These are phyloP conservation scores for Panaeolus cyanescens DNA, from an alignment of 768 basidiomycete genomes.

Conservation along the genomic window DNA sequence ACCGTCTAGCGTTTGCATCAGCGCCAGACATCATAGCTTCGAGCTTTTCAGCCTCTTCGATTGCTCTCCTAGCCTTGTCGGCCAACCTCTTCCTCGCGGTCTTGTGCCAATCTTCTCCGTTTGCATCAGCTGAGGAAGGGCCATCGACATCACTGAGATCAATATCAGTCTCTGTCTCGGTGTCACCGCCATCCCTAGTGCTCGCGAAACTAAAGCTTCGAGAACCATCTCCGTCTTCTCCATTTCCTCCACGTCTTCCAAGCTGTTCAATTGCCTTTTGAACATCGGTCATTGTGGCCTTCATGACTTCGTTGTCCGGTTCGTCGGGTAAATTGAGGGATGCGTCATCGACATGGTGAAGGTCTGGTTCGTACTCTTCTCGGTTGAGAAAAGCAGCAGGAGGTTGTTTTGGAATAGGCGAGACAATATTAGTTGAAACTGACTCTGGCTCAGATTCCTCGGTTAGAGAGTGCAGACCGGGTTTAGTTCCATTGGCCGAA, in stretches of 20 bases:
- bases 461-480: conserved; percentile 42
- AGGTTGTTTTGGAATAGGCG: conserved; percentile 40
- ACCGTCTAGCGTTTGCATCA: conserved; percentile 13
- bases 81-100: conserved; percentile 67
- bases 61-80: conserved; percentile 63
- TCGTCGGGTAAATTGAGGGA: conserved; percentile 17
- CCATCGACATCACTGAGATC: conserved; percentile 50
- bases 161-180: conserved; percentile 54
- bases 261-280: conserved; percentile 90
- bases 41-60: conserved; percentile 47
- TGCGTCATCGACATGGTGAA: conserved; percentile 10
- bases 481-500: conserved; percentile 10
- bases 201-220: conserved; percentile 82
- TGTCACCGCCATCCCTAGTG: conserved; percentile 58
- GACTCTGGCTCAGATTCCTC: conserved; percentile 50
- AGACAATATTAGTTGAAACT: conserved; percentile 27
- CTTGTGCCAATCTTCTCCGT: conserved; percentile 62
- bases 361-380: conserved; percentile 23
- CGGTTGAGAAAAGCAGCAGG: conserved; percentile 26
- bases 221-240: conserved; percentile 58
- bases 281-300: conserved; percentile 87
- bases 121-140: conserved; percentile 30
- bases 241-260: conserved; percentile 48
- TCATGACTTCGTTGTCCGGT: conserved; percentile 68
- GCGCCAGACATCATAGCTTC: conserved; percentile 21